Evolutionary conservation across 352 stramenopile species (phyloP).

Genomic region (Phytophthora fragariae): DNA sequence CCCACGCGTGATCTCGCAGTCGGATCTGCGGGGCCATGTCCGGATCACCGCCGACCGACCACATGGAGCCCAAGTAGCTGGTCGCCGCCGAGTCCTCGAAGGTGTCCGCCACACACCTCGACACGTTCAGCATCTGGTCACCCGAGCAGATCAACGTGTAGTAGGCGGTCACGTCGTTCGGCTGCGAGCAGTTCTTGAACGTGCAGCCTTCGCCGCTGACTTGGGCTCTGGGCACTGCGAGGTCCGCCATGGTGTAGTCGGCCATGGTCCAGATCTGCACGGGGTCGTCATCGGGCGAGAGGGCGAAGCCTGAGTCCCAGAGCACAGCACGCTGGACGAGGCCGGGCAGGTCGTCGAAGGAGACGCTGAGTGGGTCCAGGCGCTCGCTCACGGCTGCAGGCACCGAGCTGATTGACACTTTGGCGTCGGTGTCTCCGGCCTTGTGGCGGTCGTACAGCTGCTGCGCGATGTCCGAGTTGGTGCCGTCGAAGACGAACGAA

Average conservation of each 20-base stretch:
- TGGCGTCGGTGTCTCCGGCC: slow-evolving; percentile 16
- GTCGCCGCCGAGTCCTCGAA: slow-evolving; percentile 20
- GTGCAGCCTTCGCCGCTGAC: slow-evolving; percentile 27
- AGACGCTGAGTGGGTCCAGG: slow-evolving; percentile 11
- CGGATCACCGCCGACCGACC: slow-evolving; percentile 31
- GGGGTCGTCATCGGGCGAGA: slow-evolving; percentile 23
- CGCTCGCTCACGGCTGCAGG: slow-evolving; percentile 15
- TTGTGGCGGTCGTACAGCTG: slow-evolving; percentile 40
- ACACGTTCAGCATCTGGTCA: slow-evolving; percentile 45
- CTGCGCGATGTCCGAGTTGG: slow-evolving; percentile 44
- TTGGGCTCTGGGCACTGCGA: slow-evolving; percentile 28
- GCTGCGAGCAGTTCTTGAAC: slow-evolving; percentile 36
- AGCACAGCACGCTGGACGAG: slow-evolving; percentile 46
- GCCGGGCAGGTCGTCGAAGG: slow-evolving; percentile 29
- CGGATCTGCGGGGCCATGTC: slow-evolving; percentile 27
- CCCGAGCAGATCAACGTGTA: slow-evolving; percentile 41
- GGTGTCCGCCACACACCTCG: slow-evolving; percentile 42
- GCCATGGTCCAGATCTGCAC: slow-evolving; percentile 34
- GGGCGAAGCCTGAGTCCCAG: slow-evolving; percentile 45
- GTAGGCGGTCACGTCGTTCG: slow-evolving; percentile 23
- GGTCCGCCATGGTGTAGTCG: slow-evolving; percentile 33
- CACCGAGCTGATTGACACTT: slow-evolving; percentile 20
- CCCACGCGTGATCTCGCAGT: slow-evolving; percentile 34
- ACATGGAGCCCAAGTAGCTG: slow-evolving; percentile 37
- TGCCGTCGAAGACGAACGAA: slow-evolving; percentile 42